A percentile compares a stretch with the other conserved stretches of the same genome.
Evolutionary conservation across 2,329 filamentous ascomycete genomes (phyloP).

Genomic region (Colletotrichum eremochloae): DNA sequence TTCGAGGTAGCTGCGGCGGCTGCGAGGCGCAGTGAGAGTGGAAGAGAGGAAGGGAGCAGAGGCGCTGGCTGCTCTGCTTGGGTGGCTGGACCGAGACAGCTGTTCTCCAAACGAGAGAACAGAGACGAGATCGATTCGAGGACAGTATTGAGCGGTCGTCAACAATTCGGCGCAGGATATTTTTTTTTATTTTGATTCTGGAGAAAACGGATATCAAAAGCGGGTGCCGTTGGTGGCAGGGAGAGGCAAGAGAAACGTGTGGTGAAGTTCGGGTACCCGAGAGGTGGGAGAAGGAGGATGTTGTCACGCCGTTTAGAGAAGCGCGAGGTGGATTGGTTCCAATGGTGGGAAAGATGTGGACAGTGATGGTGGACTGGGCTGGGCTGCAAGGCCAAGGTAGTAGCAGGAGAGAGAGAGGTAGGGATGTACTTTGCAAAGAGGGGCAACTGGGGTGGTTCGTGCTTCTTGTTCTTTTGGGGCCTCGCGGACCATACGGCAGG

Average conservation of each 20-base stretch:
- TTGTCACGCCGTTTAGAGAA: slow-evolving; percentile 36
- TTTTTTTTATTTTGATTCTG: not conserved
- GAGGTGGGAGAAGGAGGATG: slow-evolving; percentile 30
- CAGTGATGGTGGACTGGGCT: slow-evolving; percentile 12
- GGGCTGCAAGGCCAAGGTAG: slow-evolving; percentile 4
- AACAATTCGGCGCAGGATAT: not conserved
- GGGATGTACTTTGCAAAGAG: slow-evolving; percentile 36
- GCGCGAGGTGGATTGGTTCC: slow-evolving; percentile 36
- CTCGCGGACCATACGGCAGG: slow-evolving; percentile 41
- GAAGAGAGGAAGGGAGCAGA: slow-evolving; percentile 19
- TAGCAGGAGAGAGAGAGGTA: slow-evolving; percentile 14
- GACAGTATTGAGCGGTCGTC: not conserved
- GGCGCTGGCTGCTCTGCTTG: slow-evolving; percentile 15
- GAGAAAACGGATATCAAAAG: slow-evolving; percentile 4
- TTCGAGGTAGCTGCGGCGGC: slow-evolving; percentile 12
- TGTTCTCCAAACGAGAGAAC: slow-evolving; percentile 1
- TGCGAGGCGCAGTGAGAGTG: slow-evolving; percentile 1
- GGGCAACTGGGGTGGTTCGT: slow-evolving; percentile 34
- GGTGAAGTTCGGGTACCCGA: slow-evolving; percentile 34
- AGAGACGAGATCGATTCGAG: slow-evolving; percentile 16
- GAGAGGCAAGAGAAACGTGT: slow-evolving; percentile 16
- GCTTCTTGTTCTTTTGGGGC: slow-evolving; percentile 25
- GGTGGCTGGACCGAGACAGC: slow-evolving; percentile 18
- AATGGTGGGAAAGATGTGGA: slow-evolving; percentile 32
- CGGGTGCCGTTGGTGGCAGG: slow-evolving; percentile 25